Conservation (phyloP, 129 eudicot genomes). For the Pseudognaphalium luteoalbum region DNA sequence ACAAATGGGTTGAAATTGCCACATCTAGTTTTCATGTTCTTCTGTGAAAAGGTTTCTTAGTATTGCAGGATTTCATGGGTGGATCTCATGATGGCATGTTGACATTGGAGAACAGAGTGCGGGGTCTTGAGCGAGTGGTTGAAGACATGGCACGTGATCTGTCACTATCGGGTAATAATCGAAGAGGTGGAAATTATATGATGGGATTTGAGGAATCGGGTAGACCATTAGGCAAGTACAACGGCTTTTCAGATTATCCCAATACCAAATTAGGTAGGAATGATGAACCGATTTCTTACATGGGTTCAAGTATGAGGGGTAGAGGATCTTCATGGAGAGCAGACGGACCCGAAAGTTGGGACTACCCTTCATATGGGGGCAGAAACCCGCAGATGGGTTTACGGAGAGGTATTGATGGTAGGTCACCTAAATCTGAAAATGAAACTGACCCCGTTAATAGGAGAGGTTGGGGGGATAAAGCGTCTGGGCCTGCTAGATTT, state of each 20-base stretch:
- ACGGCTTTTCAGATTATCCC: constrained; percentile 68
- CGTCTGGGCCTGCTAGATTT: constrained; percentile 62
- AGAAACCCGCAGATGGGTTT: constrained; percentile 61
- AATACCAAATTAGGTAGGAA: constrained; percentile 57
- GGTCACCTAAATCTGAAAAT: constrained; percentile 68
- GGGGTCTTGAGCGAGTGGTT: constrained; percentile 92
- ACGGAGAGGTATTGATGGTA: constrained; percentile 54
- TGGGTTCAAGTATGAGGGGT: constrained; percentile 53
- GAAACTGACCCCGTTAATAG: constrained; percentile 54
- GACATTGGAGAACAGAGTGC: constrained; percentile 82
- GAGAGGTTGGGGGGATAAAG: constrained; percentile 94
- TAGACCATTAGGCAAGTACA: constrained; percentile 62
- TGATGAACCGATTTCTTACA: constrained; percentile 48
- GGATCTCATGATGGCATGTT: constrained; percentile 97
- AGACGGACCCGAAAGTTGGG: constrained; percentile 74
- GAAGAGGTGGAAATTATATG: constrained; percentile 66
- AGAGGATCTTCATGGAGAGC: constrained; percentile 79
- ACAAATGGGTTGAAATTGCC: constrained; percentile 8
- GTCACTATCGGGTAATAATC: constrained; percentile 57
- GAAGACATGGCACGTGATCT: constrained; percentile 98
- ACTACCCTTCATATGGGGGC: constrained; percentile 52
- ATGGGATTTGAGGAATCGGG: constrained; percentile 74
- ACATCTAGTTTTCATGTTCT: constrained; percentile 6
- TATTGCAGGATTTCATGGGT: constrained; percentile 91
- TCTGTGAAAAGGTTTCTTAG: constrained; percentile 19